Percentiles rank a stretch among this genome's conserved stretches.
Conservation (phyloP, 2,329 filamentous ascomycete genomes). For the Pseudofabraea citricarpa region DNA sequence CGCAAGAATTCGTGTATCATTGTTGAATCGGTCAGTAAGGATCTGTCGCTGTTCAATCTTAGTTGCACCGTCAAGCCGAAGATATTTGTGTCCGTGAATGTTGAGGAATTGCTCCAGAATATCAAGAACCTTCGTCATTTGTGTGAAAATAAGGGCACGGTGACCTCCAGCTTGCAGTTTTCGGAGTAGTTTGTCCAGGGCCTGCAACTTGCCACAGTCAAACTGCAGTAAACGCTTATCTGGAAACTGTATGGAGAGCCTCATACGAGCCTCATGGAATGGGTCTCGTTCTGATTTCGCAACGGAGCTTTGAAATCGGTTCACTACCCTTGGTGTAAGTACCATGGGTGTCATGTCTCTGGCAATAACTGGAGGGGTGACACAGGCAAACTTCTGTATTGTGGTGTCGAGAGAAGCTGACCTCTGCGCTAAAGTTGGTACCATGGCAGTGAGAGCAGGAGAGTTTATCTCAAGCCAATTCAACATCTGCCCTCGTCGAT, state of each 20-base stretch:
- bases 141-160: conserved; percentile 94
- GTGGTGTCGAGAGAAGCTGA: conserved; percentile 67
- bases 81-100: conserved; percentile 94
- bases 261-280: conserved; percentile 91
- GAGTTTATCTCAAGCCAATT: conserved; percentile 74
- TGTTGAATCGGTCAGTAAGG: conserved; percentile 94
- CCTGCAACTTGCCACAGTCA: conserved; percentile 94
- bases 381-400: conserved; percentile 84
- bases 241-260: conserved; percentile 91
- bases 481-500: conserved; percentile 56
- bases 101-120: conserved; percentile 97
- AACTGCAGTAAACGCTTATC: conserved; percentile 96
- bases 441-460: conserved; percentile 56
- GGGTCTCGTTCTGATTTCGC: conserved; percentile 65
- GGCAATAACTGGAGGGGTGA: conserved; percentile 84
- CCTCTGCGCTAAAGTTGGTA: conserved; percentile 70
- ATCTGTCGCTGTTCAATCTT: conserved; percentile 95
- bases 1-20: conserved; percentile 83
- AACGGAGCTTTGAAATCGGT: conserved; percentile 51
- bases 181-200: conserved; percentile 79
- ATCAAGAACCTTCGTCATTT: conserved; percentile 98
- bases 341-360: conserved; percentile 67
- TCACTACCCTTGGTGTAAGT: conserved; percentile 55
- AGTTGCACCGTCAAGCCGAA: conserved; percentile 92
- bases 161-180: conserved; percentile 86